phyloP scores from a whole-genome alignment of 2,329 filamentous ascomycete genomes.

The Cryphonectria carpinicola region DNA sequence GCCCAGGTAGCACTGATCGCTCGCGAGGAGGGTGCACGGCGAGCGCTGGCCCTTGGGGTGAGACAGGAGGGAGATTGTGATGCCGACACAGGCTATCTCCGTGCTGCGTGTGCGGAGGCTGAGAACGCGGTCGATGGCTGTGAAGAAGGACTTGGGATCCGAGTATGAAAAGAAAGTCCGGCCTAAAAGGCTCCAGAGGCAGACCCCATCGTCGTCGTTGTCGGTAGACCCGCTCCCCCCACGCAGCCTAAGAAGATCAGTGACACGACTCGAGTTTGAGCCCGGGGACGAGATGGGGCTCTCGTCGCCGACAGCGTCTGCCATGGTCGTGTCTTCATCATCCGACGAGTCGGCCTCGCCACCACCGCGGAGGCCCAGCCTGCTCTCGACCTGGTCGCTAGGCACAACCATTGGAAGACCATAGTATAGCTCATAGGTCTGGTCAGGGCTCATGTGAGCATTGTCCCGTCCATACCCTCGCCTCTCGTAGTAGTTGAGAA shows the following conservation, averaged over 20 bases:
- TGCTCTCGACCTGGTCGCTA: neutral
- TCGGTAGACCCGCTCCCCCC: constrained; percentile 6
- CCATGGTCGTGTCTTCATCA: neutral
- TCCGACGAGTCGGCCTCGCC: neutral
- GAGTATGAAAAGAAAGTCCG: neutral
- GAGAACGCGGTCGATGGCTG: constrained; percentile 19
- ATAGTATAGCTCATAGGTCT: constrained; percentile 23
- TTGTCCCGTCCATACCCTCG: constrained; percentile 25
- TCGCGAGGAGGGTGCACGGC: constrained; percentile 8
- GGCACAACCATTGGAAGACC: constrained; percentile 19
- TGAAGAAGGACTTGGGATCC: constrained; percentile 12
- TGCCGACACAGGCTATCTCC: neutral
- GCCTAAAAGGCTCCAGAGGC: constrained; percentile 18
- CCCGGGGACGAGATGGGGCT: neutral
- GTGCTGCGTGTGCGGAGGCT: constrained; percentile 4
- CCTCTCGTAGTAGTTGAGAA: constrained; percentile 28
- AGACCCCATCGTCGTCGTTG: neutral
- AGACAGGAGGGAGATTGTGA: constrained; percentile 13
- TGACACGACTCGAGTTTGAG: neutral
- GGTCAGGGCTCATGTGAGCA: constrained; percentile 25
- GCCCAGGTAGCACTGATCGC: constrained; percentile 17
- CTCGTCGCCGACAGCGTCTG: neutral
- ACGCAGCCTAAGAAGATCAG: neutral
- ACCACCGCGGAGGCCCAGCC: neutral
- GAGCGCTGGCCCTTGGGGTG: constrained; percentile 11